Evolutionary conservation across 495 filamentous ascomycete genomes (phyloP).

Genomic region (Xanthoparmelia taractica): DNA sequence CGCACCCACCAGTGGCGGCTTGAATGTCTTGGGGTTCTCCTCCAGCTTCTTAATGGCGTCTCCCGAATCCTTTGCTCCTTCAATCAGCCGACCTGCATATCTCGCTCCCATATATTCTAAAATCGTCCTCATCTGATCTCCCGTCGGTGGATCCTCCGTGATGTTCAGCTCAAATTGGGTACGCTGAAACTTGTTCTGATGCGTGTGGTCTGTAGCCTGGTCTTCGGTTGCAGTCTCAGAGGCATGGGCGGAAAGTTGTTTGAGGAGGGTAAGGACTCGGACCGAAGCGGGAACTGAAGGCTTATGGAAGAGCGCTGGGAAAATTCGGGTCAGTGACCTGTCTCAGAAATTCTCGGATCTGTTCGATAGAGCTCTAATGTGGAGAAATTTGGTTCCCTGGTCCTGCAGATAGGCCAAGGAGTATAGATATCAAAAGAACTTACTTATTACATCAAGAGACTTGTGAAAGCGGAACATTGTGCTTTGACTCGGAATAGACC

Average conservation of each 20-base stretch:
- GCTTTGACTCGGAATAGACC: neutral
- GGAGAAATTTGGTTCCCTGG: neutral
- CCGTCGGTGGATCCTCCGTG: constrained; percentile 69
- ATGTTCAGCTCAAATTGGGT: constrained; percentile 80
- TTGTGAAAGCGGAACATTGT: constrained; percentile 45
- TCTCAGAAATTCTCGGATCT: neutral
- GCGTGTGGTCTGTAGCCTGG: constrained; percentile 53
- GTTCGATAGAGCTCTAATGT: neutral
- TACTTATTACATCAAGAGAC: constrained; percentile 79
- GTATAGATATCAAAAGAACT: neutral
- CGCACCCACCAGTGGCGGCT: constrained; percentile 60
- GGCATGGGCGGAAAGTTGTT: constrained; percentile 60
- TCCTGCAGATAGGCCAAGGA: neutral
- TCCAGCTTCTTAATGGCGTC: constrained; percentile 74
- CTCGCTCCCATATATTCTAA: constrained; percentile 62
- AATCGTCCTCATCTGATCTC: constrained; percentile 78
- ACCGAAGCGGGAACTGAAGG: constrained; percentile 56
- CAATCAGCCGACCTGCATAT: constrained; percentile 48
- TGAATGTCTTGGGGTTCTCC: constrained; percentile 50
- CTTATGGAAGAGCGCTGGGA: constrained; percentile 69
- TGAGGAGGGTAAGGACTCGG: constrained; percentile 62
- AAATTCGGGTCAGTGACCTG: neutral
- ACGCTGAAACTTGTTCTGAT: constrained; percentile 47
- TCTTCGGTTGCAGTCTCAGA: constrained; percentile 52
- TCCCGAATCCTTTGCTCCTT: constrained; percentile 58